Conservation (phyloP, 345 rosid genomes). For the Rhodamnia rubescens region DNA sequence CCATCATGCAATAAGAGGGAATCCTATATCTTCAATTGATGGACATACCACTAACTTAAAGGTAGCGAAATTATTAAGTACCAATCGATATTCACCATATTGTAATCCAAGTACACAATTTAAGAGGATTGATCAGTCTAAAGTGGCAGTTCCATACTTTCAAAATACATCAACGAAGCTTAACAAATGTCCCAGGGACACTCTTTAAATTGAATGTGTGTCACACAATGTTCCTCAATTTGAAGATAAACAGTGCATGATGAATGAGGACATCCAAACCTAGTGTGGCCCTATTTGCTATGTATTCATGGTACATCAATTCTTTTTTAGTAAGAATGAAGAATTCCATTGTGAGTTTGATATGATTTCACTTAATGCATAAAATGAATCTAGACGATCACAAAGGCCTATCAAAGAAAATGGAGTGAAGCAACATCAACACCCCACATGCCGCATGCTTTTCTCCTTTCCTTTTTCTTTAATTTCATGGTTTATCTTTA, state of each 20-base stretch:
- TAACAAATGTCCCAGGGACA: too few species aligned
- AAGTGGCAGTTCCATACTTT: background rate
- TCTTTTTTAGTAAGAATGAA: background rate
- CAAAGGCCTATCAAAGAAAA: background rate
- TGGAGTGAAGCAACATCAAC: background rate
- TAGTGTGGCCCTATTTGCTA: background rate
- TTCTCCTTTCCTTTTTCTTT: background rate
- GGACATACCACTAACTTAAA: too few species aligned
- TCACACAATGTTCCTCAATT: background rate
- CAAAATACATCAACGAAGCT: background rate
- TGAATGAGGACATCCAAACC: fast-evolving
- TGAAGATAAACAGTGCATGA: fast-evolving
- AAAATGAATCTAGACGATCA: background rate
- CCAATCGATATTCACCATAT: too few species aligned
- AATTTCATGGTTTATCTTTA: background rate
- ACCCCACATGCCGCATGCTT: background rate
- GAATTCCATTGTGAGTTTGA: background rate
- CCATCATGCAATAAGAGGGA: too few species aligned
- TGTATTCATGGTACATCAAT: background rate
- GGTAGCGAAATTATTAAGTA: too few species aligned
- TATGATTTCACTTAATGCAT: background rate
- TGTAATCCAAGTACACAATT: background rate
- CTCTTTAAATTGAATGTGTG: too few species aligned
- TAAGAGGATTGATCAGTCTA: background rate
- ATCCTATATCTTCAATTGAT: too few species aligned